Conservation (phyloP, 2,329 filamentous ascomycete genomes). For the Fusarium nurragi region DNA sequence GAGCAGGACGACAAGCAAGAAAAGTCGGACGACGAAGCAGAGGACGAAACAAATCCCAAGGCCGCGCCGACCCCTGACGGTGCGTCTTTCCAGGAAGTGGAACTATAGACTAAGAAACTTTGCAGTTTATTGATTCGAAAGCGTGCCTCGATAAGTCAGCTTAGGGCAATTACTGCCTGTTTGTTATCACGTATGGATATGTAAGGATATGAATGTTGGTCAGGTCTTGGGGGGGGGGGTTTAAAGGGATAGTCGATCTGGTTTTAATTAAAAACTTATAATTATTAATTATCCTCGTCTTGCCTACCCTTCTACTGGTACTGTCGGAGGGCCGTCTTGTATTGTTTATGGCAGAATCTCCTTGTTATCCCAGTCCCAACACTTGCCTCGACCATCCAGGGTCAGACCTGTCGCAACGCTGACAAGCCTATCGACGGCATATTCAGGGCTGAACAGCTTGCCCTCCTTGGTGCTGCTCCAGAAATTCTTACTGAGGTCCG, state of each 20-base stretch:
- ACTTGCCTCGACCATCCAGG: constrained; percentile 66
- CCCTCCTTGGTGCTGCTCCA: constrained; percentile 70
- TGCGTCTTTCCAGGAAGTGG: constrained; percentile 71
- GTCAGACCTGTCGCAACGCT: constrained; percentile 64
- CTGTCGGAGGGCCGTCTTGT: background rate
- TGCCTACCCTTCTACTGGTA: background rate
- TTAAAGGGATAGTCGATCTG: constrained; percentile 33
- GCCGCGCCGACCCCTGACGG: constrained; percentile 62
- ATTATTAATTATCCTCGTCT: background rate
- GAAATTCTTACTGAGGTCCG: constrained; percentile 75
- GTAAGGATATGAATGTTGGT: constrained; percentile 25
- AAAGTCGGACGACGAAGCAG: constrained; percentile 48
- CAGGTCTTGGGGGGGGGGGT: constrained; percentile 24
- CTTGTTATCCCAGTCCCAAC: constrained; percentile 75
- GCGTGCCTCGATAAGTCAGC: constrained; percentile 8
- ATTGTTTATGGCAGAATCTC: constrained; percentile 52
- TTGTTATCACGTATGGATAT: constrained; percentile 17
- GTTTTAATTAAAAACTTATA: constrained; percentile 40
- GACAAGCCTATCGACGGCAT: constrained; percentile 71
- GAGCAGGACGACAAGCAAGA: constrained; percentile 45
- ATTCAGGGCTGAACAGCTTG: constrained; percentile 73
- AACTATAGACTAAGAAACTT: constrained; percentile 54
- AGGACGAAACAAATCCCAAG: constrained; percentile 51
- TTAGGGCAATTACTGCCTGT: constrained; percentile 3
- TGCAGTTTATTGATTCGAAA: constrained; percentile 8